A percentile compares a stretch with the other conserved stretches of the same genome.
phyloP scores from a whole-genome alignment of 106 monocot genomes.

The Phalaenopsis aphrodite region DNA sequence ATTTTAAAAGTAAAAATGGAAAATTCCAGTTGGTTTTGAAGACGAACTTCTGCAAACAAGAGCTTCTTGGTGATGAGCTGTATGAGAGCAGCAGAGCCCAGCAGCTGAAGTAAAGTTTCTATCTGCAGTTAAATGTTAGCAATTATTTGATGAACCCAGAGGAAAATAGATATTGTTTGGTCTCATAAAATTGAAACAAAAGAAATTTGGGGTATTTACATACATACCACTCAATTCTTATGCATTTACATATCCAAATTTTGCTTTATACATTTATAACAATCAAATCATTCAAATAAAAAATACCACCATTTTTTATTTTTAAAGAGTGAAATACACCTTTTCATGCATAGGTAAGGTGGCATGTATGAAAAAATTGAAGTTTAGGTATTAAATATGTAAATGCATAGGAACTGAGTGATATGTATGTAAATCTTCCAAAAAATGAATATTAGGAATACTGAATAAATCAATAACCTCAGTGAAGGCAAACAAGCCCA shows the following conservation, averaged over 20 bases:
- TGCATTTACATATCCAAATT: too few species aligned
- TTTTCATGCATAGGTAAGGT: too few species aligned
- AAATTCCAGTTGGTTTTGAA: background rate
- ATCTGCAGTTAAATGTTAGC: slow-evolving; percentile 38
- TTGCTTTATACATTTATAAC: too few species aligned
- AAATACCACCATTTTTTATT: too few species aligned
- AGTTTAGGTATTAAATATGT: too few species aligned
- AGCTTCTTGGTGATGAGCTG: slow-evolving; percentile 74
- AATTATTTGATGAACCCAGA: background rate
- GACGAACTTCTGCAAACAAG: slow-evolving; percentile 76
- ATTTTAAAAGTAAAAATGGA: background rate
- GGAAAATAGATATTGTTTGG: background rate
- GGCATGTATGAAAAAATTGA: too few species aligned
- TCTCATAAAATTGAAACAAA: background rate
- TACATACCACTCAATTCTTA: too few species aligned
- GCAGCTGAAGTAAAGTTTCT: slow-evolving; percentile 82
- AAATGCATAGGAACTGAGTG: too few species aligned
- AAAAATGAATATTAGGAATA: background rate
- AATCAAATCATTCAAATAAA: too few species aligned
- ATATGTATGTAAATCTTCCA: too few species aligned
- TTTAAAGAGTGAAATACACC: too few species aligned
- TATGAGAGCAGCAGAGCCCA: slow-evolving; percentile 85
- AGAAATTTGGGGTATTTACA: background rate
- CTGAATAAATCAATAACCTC: slow-evolving; percentile 35
- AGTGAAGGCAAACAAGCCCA: slow-evolving; percentile 66